Conservation (phyloP, 345 rosid genomes). For the Mercurialis annua region DNA sequence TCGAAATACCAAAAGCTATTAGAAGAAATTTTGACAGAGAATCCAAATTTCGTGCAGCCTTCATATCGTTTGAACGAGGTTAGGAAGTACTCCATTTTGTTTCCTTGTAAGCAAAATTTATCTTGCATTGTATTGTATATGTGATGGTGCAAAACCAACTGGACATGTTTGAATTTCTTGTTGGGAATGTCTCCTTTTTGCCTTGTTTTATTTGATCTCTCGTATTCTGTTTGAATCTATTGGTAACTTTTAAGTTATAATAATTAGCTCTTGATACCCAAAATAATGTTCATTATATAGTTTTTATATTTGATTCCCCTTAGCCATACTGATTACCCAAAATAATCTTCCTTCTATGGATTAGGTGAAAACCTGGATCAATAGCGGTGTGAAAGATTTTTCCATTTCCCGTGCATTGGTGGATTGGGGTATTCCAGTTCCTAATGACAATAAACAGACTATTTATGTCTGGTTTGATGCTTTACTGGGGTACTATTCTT, state of each 20-base stretch:
- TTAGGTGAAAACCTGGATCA: slow-evolving; percentile 93
- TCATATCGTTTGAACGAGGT: slow-evolving; percentile 85
- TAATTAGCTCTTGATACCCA: background rate
- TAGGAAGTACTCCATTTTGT: slow-evolving; percentile 12
- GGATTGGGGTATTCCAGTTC: slow-evolving; percentile 97
- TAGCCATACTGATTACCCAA: background rate
- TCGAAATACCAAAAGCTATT: slow-evolving; percentile 80
- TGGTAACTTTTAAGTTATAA: background rate
- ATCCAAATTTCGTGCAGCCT: slow-evolving; percentile 89
- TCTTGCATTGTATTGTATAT: background rate
- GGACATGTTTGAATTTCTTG: background rate
- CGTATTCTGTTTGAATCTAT: background rate
- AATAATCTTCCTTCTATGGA: slow-evolving; percentile 10
- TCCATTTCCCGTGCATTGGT: slow-evolving; percentile 96
- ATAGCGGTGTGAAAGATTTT: slow-evolving; percentile 79
- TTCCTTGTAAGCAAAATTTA: background rate
- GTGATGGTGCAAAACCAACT: background rate
- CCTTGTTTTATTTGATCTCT: background rate
- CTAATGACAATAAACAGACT: slow-evolving; percentile 80
- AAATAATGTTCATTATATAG: background rate
- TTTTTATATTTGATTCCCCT: background rate
- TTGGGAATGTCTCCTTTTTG: background rate
- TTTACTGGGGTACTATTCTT: slow-evolving; percentile 63
- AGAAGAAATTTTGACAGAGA: slow-evolving; percentile 59
- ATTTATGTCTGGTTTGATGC: slow-evolving; percentile 99